These are phyloP conservation scores for Andrographis paniculata DNA, from an alignment of 305 asterid genomes.

Conservation along the genomic window DNA sequence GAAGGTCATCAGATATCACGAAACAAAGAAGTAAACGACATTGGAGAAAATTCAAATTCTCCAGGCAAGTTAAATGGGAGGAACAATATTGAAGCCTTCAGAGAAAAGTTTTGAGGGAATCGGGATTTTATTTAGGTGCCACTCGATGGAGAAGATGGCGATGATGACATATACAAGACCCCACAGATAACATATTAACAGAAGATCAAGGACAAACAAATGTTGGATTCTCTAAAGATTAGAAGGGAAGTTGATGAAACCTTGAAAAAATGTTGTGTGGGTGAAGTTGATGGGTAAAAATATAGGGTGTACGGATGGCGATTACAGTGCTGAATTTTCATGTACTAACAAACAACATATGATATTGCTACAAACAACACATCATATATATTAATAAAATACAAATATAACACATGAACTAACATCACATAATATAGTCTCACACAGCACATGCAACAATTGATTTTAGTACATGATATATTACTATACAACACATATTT, in stretches of 20 bases:
- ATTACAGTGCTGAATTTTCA: no score
- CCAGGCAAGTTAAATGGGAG: neutral
- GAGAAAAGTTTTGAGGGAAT: neutral
- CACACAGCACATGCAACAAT: no score
- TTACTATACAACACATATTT: no score
- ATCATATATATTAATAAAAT: no score
- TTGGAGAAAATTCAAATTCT: neutral
- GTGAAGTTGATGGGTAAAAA: neutral
- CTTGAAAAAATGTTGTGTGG: neutral
- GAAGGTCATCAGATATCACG: neutral
- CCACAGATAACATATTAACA: neutral
- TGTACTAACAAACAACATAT: no score
- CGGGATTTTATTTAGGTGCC: neutral
- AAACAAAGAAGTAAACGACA: neutral
- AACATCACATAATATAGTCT: no score
- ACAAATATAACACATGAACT: no score
- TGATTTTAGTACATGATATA: no score
- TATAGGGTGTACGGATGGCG: neutral
- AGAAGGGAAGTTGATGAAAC: neutral
- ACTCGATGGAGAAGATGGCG: neutral
- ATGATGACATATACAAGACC: neutral
- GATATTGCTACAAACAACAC: no score
- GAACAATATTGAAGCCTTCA: neutral
- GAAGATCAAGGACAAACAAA: neutral
- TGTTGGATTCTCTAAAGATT: neutral